Conservation (phyloP, 306 rosid species). For the Rosa multiflora region DNA sequence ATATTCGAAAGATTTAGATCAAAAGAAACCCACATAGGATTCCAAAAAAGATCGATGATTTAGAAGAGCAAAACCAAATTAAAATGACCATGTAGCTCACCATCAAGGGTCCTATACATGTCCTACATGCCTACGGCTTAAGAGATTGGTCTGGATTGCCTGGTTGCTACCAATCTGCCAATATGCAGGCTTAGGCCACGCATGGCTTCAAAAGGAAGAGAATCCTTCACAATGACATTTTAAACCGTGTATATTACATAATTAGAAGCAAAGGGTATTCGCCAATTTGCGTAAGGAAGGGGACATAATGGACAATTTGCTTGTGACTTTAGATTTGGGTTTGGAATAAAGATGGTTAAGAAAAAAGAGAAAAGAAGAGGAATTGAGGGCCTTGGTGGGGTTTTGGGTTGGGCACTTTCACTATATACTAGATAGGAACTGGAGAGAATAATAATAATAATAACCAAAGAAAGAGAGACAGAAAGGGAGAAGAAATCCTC, state of each 20-base stretch:
- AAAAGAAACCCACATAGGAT: slow-evolving; percentile 57
- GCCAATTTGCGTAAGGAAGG: slow-evolving; percentile 5
- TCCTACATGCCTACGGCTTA: too few relatives aligned
- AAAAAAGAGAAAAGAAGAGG: slow-evolving; percentile 29
- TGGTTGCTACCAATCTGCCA: slow-evolving; percentile 33
- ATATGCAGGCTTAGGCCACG: slow-evolving; percentile 34
- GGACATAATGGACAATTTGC: slow-evolving; percentile 46
- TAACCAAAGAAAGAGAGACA: slow-evolving; percentile 32
- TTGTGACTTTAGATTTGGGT: slow-evolving; percentile 65
- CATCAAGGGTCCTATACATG: slow-evolving; percentile 46
- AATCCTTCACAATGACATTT: slow-evolving; percentile 31
- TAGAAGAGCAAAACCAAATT: slow-evolving; percentile 17
- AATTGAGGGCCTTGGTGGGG: slow-evolving; percentile 58
- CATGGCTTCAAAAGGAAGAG: slow-evolving; percentile 40
- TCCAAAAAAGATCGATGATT: slow-evolving; percentile 36
- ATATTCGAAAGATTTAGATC: slow-evolving; percentile 35
- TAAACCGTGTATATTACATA: slow-evolving; percentile 30
- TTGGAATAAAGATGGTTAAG: slow-evolving; percentile 72
- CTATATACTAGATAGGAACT: slow-evolving; percentile 44
- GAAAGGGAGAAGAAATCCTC: slow-evolving; percentile 39
- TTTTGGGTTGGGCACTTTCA: slow-evolving; percentile 55
- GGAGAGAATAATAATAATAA: slow-evolving; percentile 29
- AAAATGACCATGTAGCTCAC: slow-evolving; percentile 13
- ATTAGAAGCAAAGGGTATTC: background rate
- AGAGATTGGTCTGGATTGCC: slow-evolving; percentile 20